Evolutionary conservation across 768 basidiomycete species (phyloP), one percentile per base, ranked within the genome.

Genomic region (Hortiboletus campestris): DNA sequence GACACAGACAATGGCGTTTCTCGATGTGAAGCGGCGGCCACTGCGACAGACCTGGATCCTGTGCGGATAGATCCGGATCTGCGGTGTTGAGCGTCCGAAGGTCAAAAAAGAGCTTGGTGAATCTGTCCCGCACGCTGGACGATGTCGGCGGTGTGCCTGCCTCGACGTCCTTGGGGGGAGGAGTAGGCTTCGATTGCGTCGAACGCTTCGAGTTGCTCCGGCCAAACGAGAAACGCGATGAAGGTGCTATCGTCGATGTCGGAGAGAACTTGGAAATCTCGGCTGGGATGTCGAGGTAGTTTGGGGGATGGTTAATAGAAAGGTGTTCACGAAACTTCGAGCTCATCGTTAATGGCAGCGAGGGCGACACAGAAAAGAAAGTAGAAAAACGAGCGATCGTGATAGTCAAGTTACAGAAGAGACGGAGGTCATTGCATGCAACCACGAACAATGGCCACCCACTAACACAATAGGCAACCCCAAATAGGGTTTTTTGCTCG

Each of bases 211-310:
- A 68, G 22, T 47, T 51, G 17, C 46, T 54, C 28, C 57, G 45
- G 19, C 50, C 61, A 57, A 70, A 64, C 55, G 70, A 66, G 42
- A 65, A 65, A 19, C 64, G 68, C 14, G 66, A 64, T n/a, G 67
- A 68, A 8, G 64, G 54, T 4, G 60, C 53, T 46, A 70, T 66
- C 13, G 75, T 73, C 11, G 77, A 76, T n/a, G 74, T 74, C 36
- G 78, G 75, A 19, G 78, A 79, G 64, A 79, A 78, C 45, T 67
- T 76, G 42, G 78, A 79, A 4, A 55, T 53, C 52, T 73, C 72
- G 47, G 72, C 36, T 4, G 65, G 66, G 14, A 53, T 11, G 49
- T 62, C 44, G n/a, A 32, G 32, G 50, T 56, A 39, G 12, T 52
- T 45, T 29, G 55, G 46, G 19, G 62, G 57, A 39, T 43, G 36